Base-by-base conservation (phyloP, 2,329 filamentous ascomycete genomes). In the Calonectria honghensis region DNA sequence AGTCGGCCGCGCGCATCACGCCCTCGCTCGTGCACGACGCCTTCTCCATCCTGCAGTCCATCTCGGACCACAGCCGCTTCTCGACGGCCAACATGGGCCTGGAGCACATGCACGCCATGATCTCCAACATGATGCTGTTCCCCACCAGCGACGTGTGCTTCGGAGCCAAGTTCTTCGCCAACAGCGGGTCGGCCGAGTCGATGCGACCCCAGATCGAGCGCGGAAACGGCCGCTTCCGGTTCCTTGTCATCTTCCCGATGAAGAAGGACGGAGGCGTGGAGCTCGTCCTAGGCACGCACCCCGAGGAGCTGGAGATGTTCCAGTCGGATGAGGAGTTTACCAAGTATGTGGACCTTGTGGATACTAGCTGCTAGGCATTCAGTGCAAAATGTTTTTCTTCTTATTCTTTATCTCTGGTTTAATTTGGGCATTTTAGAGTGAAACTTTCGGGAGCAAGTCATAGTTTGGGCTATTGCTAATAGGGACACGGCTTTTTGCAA, bases 51-150 rank as follows among this genome's bases (percentile, higher is more conserved):
- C 69, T 82, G 69, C 77, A 80, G 63, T 78, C 78, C 3, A 67
- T 84, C 2, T 71, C 79, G 0, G 82, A 83, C 59, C 77, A 82
- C 61, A 79, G 75, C 37, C 74, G 74, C 50, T 74, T 79, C 48
- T 75, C 76, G 14, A 78, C 76, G 3, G 80, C 82, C 9, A 79
- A 78, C 71, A 81, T 81, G 79, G 77, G 78, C 4, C 78, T 82
- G 0, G 77, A 81, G 27, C 78, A 80, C 45, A 79, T 81, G 78
- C 68, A 82, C 65, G 72, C 80, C 51, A 79, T 83, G 76, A 79
- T 84, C 11, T 80, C 81, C 7, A 83, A 83, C 61, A 77, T 84
- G 75, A 79, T 84, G 75, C 68, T 83, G 13, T 77, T 83, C 54
- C 81, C 77, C 32, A 73, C 75, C n/a, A 74, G 73, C 35, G 80